Evolutionary conservation across 805 yeast species (phyloP), one percentile per base, ranked within the genome.

Genomic region (Zygosaccharomyces lentus): DNA sequence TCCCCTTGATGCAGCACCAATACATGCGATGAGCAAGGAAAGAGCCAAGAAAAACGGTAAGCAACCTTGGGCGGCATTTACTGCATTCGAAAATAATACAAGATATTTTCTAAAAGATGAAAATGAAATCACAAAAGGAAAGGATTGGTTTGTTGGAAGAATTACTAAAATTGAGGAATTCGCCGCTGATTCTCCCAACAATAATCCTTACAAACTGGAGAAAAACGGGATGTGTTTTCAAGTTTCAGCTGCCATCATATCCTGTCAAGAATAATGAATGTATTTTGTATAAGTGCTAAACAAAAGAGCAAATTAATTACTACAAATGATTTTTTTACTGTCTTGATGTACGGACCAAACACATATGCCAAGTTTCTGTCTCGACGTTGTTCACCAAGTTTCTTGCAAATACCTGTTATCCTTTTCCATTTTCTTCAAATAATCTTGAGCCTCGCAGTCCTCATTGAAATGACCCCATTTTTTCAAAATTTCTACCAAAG

Each of bases 51-150:
- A 29, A 46, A 48, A 9, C 54, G 48, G 25, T 62, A 65, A 32
- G 46, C 78, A 72, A 45, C 88, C 91, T 0, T 91, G 98, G 98
- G 96, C 96, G 0, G 96, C 95, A 1, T 91, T 91, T 69, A 90
- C 93, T 53, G 77, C 71, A 10, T 75, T 86, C 46, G 60, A 59
- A 10, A 95, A 91, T 1, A 83, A 87, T 0, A 93, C 95, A 0
- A 89, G 90, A 61, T 89, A 80, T 62, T 83, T 89, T 58, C 68
- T 91, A 52, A 77, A 79, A 42, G 70, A 72, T 38, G 67, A 67
- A 10, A 61, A 70, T 12, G 57, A 58, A 1, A 55, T 72, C 17
- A 54, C 61, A 16, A 64, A 64, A 9, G 72, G 67, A 26, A 77
- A 82, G 44, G 96, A 90, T 53, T 91, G 96, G 91, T 73, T 90